Evolutionary conservation across 306 rosid genomes (phyloP), one percentile per base, ranked within the genome.

Genomic region (Glycyrrhiza uralensis): DNA sequence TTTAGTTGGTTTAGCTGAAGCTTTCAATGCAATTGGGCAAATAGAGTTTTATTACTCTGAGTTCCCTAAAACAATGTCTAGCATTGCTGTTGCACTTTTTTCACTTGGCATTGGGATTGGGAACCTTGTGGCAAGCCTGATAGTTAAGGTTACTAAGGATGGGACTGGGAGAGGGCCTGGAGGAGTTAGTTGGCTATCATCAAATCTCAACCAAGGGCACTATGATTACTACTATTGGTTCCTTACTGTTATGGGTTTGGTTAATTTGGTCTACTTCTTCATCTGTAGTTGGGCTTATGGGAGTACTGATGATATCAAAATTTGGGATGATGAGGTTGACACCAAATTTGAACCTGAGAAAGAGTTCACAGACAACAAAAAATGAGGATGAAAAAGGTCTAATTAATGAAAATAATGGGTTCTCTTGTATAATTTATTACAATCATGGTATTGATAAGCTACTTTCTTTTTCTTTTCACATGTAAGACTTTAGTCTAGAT

Each of bases 41-140:
- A 78, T 87, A 15, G 94, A 93, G 68, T 93, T 90, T 47, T 93
- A 56, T 74, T 93, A 90, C 78, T 81, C 93, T 18, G 87, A 89
- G 55, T 74, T 90, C 55, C 98, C 98, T 7, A 86, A 75, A 46
- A 83, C 76, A 67, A 87, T 90, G 96, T 71, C 92, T 0, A 90
- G 97, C 76, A 82, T 93, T 56, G 96, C 87, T 14, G 39, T 90
- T 79, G 41, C 91, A 6, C 80, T 93, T 44, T 72, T 77, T 2
- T 0, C 80, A 4, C 51, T 91, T 32, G 86, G 97, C 19, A 24
- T 83, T 65, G 89, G 86, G 18, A 17, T 75, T 6, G 97, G 96
- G 36, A 87, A 74, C 72, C 23, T 91, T 75, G 0, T 87, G 15
- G 92, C 79, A 3, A 76, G 78, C 20, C 60, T 93, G 9, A 62